Evolutionary conservation across 2,329 filamentous ascomycete species (phyloP).

Genomic region (Xylaria digitata): DNA sequence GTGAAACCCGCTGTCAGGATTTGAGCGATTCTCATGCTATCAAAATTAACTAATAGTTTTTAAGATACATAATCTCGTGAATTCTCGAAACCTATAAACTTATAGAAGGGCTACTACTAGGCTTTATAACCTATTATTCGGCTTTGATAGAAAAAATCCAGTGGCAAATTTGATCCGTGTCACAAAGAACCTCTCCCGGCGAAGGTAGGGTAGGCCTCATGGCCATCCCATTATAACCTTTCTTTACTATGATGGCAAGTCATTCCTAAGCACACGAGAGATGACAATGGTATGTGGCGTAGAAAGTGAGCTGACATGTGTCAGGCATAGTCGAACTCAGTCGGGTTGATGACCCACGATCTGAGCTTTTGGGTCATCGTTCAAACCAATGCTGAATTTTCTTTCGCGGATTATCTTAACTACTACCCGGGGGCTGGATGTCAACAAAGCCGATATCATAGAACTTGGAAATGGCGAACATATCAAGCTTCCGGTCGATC

Average conservation of each 20-base stretch:
- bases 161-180: not conserved
- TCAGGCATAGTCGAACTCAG: too few relatives aligned
- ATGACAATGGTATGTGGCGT: too few relatives aligned
- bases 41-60: not conserved
- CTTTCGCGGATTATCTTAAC: too few relatives aligned
- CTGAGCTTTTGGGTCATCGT: too few relatives aligned
- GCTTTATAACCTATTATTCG: conserved; percentile 7
- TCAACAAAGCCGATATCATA: too few relatives aligned
- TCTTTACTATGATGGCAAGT: not conserved
- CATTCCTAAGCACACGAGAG: too few relatives aligned
- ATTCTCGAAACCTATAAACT: not conserved
- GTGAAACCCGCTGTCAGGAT: conserved; percentile 13
- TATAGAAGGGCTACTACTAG: conserved; percentile 1
- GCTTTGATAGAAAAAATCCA: conserved; percentile 3
- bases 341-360: too few relatives aligned
- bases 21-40: conserved; percentile 21
- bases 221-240: not conserved
- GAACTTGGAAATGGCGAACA: too few relatives aligned
- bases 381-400: too few relatives aligned
- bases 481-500: too few relatives aligned
- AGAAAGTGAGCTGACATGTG: too few relatives aligned
- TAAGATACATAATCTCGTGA: not conserved
- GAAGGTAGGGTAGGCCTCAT: not conserved
- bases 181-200: conserved; percentile 20
- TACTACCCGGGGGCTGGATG: too few relatives aligned